Conservation (phyloP, 2,329 filamentous ascomycete genomes). For the Ophiostoma ulmi region DNA sequence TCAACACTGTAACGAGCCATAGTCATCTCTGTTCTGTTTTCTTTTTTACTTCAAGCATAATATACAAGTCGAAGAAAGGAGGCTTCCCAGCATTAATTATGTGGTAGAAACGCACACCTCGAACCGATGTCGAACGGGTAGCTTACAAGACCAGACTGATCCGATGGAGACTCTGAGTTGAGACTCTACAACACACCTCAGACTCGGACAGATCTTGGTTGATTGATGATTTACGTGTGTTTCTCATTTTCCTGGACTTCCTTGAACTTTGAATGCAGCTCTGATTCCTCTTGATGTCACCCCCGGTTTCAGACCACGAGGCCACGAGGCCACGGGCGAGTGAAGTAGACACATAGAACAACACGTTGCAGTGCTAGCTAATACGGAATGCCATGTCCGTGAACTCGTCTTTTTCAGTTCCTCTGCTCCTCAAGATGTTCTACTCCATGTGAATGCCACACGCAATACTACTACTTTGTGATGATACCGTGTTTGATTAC, state of each 20-base stretch:
- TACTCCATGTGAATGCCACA: background rate
- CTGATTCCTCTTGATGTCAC: background rate
- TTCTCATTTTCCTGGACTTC: background rate
- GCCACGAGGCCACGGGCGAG: background rate
- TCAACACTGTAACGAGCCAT: background rate
- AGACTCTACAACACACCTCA: background rate
- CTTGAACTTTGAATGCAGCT: background rate
- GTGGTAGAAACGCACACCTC: background rate
- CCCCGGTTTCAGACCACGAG: background rate
- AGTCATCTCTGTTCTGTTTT: no score
- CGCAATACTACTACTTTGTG: background rate
- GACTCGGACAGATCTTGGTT: background rate
- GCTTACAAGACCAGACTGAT: background rate
- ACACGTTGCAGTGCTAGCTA: background rate
- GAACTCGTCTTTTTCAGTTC: background rate
- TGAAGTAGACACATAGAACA: background rate
- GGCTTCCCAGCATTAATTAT: background rate
- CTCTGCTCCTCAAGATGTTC: background rate
- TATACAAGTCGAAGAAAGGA: background rate
- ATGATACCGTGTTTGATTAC: background rate
- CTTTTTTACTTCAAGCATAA: background rate
- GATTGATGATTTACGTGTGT: background rate
- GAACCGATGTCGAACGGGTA: background rate
- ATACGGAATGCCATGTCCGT: background rate
- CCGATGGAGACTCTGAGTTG: background rate